These are phyloP conservation scores for Leptographium lundbergii DNA, from an alignment of 2,329 filamentous ascomycete species.

Conservation along the genomic window DNA sequence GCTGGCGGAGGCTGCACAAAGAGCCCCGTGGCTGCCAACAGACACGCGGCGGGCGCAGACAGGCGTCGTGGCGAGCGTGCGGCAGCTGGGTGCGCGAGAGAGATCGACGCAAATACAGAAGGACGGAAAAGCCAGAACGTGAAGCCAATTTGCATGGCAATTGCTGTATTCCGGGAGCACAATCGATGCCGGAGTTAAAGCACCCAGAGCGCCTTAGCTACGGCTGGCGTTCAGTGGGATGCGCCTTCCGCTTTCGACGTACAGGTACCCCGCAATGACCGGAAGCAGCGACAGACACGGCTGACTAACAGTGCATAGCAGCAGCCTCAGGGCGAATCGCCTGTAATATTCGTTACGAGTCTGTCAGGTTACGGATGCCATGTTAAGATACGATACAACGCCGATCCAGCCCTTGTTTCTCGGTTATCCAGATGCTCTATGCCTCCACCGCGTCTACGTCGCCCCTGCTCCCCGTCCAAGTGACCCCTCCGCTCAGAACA, in stretches of 20 bases:
- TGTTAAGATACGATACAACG: not conserved
- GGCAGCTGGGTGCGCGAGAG: not conserved
- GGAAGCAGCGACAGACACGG: not conserved
- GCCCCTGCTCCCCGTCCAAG: not conserved
- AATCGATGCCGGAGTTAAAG: not conserved
- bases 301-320: not conserved
- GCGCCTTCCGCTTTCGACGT: not conserved
- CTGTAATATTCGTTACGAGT: not conserved
- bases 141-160: not conserved
- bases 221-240: not conserved
- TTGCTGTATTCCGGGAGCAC: not conserved
- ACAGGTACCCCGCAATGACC: not conserved
- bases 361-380: not conserved
- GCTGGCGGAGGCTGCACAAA: not conserved
- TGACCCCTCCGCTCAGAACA: slow-evolving; percentile 23
- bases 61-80: not conserved
- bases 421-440: not conserved
- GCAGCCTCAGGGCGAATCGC: not conserved
- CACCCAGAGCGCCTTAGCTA: not conserved
- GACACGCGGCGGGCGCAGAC: not conserved
- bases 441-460: not conserved
- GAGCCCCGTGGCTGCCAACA: not conserved
- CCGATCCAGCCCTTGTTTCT: not conserved
- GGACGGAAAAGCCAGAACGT: not conserved
- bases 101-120: not conserved